phyloP scores from a whole-genome alignment of 2,329 filamentous ascomycete species.

The Aspergillus alliaceus region DNA sequence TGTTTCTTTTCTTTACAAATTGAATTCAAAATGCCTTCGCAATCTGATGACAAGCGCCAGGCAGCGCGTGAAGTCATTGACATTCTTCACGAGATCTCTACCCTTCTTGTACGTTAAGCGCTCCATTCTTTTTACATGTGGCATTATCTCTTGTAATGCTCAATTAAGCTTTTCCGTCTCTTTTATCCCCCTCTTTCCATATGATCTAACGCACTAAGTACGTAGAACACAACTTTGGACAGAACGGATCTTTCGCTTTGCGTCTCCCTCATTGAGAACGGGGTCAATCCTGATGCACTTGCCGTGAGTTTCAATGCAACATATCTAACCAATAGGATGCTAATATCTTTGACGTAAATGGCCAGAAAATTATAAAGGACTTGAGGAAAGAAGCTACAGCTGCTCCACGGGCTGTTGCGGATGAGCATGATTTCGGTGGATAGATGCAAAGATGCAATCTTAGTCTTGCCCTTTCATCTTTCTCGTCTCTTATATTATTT shows the following conservation, averaged over 20 bases:
- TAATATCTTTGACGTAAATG: slow-evolving; percentile 10
- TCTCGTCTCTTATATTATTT: not conserved
- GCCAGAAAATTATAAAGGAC: slow-evolving; percentile 48
- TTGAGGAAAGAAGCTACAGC: slow-evolving; percentile 41
- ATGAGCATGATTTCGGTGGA: slow-evolving; percentile 20
- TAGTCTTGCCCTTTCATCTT: not conserved
- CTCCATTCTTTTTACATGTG: slow-evolving; percentile 5
- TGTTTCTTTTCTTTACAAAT: not conserved
- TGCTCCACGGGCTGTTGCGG: slow-evolving; percentile 23
- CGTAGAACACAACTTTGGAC: slow-evolving; percentile 88
- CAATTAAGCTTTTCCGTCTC: not conserved
- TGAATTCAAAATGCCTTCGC: slow-evolving; percentile 37
- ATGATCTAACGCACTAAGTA: not conserved
- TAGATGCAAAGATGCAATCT: no score
- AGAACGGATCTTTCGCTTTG: slow-evolving; percentile 89
- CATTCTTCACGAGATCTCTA: slow-evolving; percentile 52
- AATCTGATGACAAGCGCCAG: slow-evolving; percentile 49
- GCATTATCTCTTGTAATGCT: not conserved
- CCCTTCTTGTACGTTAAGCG: slow-evolving; percentile 40
- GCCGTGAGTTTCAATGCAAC: slow-evolving; percentile 64
- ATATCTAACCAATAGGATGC: not conserved
- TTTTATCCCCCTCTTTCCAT: not conserved
- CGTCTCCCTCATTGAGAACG: slow-evolving; percentile 95
- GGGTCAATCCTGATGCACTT: slow-evolving; percentile 91
- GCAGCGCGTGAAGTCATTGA: slow-evolving; percentile 53